Percentiles rank a stretch among this genome's conserved stretches.
phyloP scores from a whole-genome alignment of 192 early-diverging fungal species.

The Jimgerdemannia flammicorona region DNA sequence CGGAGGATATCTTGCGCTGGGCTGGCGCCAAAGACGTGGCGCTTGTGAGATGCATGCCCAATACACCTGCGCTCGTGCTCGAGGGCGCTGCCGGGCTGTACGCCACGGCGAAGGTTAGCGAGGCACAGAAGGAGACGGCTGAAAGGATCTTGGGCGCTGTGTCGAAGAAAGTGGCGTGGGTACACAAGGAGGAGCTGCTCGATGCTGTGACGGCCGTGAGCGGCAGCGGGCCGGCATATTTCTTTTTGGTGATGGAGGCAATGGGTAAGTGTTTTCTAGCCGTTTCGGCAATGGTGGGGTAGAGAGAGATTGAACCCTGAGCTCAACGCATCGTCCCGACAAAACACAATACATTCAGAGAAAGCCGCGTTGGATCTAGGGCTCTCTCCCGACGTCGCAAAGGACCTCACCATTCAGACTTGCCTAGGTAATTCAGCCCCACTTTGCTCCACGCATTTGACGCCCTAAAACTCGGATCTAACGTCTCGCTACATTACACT shows the following conservation, averaged over 20 bases:
- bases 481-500: too few relatives aligned
- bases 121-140: slow-evolving; percentile 59
- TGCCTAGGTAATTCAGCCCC: slow-evolving; percentile 51
- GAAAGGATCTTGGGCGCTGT: slow-evolving; percentile 69
- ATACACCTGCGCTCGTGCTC: slow-evolving; percentile 86
- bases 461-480: too few relatives aligned
- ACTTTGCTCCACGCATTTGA: too few relatives aligned
- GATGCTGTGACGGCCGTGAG: slow-evolving; percentile 89
- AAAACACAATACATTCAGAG: slow-evolving; percentile 36
- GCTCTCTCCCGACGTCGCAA: slow-evolving; percentile 66
- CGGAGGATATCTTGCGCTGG: slow-evolving; percentile 74
- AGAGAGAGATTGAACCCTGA: neutral
- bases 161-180: slow-evolving; percentile 81
- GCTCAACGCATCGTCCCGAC: neutral
- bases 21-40: slow-evolving; percentile 15
- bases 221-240: slow-evolving; percentile 95
- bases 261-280: slow-evolving; percentile 44
- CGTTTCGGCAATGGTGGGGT: neutral
- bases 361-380: slow-evolving; percentile 76
- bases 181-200: slow-evolving; percentile 67
- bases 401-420: slow-evolving; percentile 83
- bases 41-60: slow-evolving; percentile 90
- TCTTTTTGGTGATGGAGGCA: slow-evolving; percentile 89
- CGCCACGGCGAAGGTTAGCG: slow-evolving; percentile 57
- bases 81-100: slow-evolving; percentile 89